These are phyloP conservation scores for Penicillium maclennaniae DNA, from an alignment of 495 filamentous ascomycete genomes.

Conservation along the genomic window DNA sequence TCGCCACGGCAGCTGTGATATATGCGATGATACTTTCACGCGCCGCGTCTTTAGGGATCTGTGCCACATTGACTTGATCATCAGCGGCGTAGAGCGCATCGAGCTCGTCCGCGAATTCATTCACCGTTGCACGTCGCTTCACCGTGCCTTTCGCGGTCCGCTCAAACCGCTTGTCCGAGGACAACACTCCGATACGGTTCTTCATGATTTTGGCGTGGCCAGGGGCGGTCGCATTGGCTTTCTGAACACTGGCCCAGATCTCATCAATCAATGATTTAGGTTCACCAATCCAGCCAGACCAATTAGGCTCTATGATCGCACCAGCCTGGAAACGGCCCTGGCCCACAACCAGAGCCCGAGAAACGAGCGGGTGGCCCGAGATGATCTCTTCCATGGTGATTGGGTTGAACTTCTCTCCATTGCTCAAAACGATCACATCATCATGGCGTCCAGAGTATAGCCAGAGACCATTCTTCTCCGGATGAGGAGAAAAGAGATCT, in stretches of 20 bases:
- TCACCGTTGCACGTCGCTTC: constrained; percentile 40
- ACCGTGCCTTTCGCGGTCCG: constrained; percentile 52
- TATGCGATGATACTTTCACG: background rate
- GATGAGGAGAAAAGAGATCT: constrained; percentile 14
- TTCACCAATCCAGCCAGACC: constrained; percentile 21
- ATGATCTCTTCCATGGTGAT: constrained; percentile 10
- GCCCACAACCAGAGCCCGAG: constrained; percentile 3
- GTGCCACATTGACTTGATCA: constrained; percentile 4
- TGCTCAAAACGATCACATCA: constrained; percentile 25
- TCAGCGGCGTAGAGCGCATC: constrained; percentile 36
- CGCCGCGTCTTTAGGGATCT: constrained; percentile 3
- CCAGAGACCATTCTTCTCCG: constrained; percentile 23
- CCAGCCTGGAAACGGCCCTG: constrained; percentile 4
- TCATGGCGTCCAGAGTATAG: constrained; percentile 27
- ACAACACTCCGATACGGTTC: constrained; percentile 24
- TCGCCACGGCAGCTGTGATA: constrained; percentile 2
- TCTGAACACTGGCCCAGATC: constrained; percentile 44
- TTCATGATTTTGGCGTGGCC: constrained; percentile 9
- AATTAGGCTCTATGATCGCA: constrained; percentile 10
- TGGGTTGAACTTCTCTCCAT: constrained; percentile 16
- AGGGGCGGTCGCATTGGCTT: constrained; percentile 8
- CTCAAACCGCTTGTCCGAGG: constrained; percentile 45
- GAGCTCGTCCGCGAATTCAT: constrained; percentile 48
- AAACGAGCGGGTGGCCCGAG: constrained; percentile 4
- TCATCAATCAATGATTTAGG: constrained; percentile 56